Evolutionary conservation across 495 filamentous ascomycete genomes (phyloP), one percentile per base, ranked within the genome.

Genomic region (Talaromyces wortmannii): DNA sequence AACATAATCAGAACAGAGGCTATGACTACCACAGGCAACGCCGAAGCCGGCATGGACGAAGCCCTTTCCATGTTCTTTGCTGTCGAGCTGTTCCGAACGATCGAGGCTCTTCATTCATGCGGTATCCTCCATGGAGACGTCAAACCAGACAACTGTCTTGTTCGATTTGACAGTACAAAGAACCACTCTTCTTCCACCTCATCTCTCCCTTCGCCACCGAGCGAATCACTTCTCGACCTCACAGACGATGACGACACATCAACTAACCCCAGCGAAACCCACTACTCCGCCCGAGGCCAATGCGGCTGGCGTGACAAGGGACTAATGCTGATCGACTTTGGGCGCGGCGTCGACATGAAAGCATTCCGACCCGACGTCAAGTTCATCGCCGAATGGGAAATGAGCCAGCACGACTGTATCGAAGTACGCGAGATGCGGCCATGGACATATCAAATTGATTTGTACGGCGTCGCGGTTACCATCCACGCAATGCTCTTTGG

Each of bases 391-490:
- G 92, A 97, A 67, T 98, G 95, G 94, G 85, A 91, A 68, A 88
- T 88, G 3, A 78, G 80, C 16, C 77, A 83, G 29, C 83, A 87
- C 52, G 94, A 98, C 64, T 97, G 94, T 68, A 86, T 88, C 40
- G 94, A 98, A 77, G 95, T 97, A 78, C 84, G 91, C 43, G 92
- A 97, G 72, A 78, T 87, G 59, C 78, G 92, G 11, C 89, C 90
- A 2, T 98, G 94, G 94, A 97, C 92, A 0, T 95, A 89, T 69
- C 94, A 98, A 65, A 86, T 95, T 55, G 94, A 98, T 68, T 91
- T 97, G 53, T 89, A 92, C 69, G 94, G 94, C 31, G 75, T 96
- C 0, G 94, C 94, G 0, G 90, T 89, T 6, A 87, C 88, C 12
- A 71, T 97, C 12, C 91, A 97, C 63, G 82, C 80, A 32, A 76